A percentile compares a stretch with the other conserved stretches of the same genome.
Evolutionary conservation across 257 asterid genomes (phyloP).

Genomic region (Primulina eburnea): DNA sequence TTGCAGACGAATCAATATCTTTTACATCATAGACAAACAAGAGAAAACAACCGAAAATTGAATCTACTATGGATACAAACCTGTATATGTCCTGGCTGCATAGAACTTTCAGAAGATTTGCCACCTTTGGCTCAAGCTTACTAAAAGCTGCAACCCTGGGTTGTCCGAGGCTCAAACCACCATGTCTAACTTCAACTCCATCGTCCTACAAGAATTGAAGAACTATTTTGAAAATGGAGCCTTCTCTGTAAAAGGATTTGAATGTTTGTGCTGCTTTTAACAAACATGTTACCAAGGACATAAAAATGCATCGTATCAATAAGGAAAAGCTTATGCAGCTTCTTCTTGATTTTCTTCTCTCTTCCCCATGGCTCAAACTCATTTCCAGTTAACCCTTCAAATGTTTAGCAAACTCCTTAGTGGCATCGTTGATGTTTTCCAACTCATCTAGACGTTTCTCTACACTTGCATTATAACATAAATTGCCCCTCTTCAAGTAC

Average conservation of each 20-base stretch:
- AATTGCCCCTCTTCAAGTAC: constrained; percentile 62
- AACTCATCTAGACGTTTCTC: constrained; percentile 39
- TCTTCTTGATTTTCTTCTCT: constrained; percentile 29
- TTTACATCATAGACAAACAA: constrained; percentile 23
- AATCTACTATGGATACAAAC: not conserved
- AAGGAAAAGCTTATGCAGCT: constrained; percentile 50
- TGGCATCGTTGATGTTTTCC: constrained; percentile 43
- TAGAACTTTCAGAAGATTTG: constrained; percentile 63
- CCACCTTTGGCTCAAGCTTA: constrained; percentile 76
- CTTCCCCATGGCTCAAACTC: constrained; percentile 75
- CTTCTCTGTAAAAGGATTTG: too few relatives aligned
- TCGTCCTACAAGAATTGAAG: constrained; percentile 46
- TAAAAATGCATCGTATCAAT: constrained; percentile 50
- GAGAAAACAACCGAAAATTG: too few relatives aligned
- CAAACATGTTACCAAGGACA: too few relatives aligned
- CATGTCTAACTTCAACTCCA: constrained; percentile 80
- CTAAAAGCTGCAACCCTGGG: constrained; percentile 66
- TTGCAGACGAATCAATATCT: too few relatives aligned
- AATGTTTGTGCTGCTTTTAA: not conserved
- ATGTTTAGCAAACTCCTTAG: constrained; percentile 50
- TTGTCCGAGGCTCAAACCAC: constrained; percentile 70
- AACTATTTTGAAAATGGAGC: too few relatives aligned
- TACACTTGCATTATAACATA: constrained; percentile 41
- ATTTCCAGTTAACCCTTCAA: constrained; percentile 64
- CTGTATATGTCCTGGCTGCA: constrained; percentile 41